These are phyloP conservation scores for Paratinospora sagittata DNA, from an alignment of 164 flowering plant genomes.

Conservation along the genomic window DNA sequence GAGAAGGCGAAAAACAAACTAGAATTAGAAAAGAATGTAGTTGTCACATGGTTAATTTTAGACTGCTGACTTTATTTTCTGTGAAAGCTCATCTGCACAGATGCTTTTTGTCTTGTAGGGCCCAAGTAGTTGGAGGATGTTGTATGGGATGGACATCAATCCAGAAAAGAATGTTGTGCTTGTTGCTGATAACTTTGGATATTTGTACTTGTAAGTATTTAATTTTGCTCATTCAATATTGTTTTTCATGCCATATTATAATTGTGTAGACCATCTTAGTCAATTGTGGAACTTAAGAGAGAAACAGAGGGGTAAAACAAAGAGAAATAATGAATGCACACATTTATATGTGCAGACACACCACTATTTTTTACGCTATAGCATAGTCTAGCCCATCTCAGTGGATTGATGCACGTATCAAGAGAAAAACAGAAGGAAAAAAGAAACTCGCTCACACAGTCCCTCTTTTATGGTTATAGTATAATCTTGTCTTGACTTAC, in stretches of 20 bases:
- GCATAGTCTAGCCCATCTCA: not conserved
- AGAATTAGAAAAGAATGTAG: too few species aligned
- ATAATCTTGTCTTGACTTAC: too few species aligned
- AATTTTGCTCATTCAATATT: not conserved
- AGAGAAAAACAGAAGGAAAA: not conserved
- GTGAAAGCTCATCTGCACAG: not conserved
- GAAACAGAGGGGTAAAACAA: not conserved
- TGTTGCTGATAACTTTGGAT: conserved; percentile 89
- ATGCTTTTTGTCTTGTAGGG: conserved; percentile 38
- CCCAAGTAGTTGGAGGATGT: conserved; percentile 81
- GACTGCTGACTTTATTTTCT: too few species aligned
- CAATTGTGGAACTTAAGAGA: not conserved
- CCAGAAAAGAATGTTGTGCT: conserved; percentile 65
- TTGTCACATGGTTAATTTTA: too few species aligned
- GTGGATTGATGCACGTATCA: not conserved
- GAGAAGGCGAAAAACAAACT: too few species aligned
- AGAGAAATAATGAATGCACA: not conserved
- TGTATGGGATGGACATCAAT: conserved; percentile 85
- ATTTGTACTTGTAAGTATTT: conserved; percentile 56
- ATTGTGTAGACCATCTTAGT: not conserved
- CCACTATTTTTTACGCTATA: not conserved
- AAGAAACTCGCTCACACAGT: not conserved
- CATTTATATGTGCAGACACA: not conserved
- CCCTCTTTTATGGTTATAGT: too few species aligned
- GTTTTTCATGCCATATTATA: not conserved